Conservation (phyloP, 139 green algal species). For the Diplosphaera chodatii region DNA sequence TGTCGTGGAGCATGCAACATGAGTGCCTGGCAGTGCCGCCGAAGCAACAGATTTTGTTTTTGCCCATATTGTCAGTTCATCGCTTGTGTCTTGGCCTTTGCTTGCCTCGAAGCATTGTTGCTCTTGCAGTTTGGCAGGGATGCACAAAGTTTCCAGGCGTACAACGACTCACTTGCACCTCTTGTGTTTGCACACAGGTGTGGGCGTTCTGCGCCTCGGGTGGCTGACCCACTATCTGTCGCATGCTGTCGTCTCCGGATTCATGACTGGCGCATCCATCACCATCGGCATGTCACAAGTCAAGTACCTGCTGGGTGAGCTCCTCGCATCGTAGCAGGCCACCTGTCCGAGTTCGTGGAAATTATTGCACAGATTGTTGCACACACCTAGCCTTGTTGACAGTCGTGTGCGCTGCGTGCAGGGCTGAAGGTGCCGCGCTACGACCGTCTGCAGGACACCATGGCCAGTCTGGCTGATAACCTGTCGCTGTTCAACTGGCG, state of each 20-base stretch:
- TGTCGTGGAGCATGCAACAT: too few species aligned
- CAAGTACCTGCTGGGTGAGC: neutral
- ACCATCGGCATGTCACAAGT: constrained; percentile 66
- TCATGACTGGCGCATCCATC: constrained; percentile 83
- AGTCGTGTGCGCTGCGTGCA: neutral
- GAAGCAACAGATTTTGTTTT: too few species aligned
- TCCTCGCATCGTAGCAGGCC: neutral
- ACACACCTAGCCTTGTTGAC: neutral
- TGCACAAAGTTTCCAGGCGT: too few species aligned
- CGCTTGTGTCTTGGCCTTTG: too few species aligned
- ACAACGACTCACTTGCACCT: too few species aligned
- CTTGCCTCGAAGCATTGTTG: too few species aligned
- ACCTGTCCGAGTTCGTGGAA: constrained; percentile 8
- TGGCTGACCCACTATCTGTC: constrained; percentile 83
- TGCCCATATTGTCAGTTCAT: too few species aligned
- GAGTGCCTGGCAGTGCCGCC: too few species aligned
- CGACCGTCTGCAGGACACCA: neutral
- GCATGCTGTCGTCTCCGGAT: constrained; percentile 76
- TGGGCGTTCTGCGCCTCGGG: constrained; percentile 73
- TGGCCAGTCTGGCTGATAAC: neutral
- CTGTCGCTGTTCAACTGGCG: constrained; percentile 19
- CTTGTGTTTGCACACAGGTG: neutral
- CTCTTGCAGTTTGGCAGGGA: too few species aligned
- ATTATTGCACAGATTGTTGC: too few species aligned
- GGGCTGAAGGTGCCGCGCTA: neutral